A percentile compares a stretch with the other conserved stretches of the same genome.
Conservation (phyloP, 345 rosid species). For the Microcos paniculata region DNA sequence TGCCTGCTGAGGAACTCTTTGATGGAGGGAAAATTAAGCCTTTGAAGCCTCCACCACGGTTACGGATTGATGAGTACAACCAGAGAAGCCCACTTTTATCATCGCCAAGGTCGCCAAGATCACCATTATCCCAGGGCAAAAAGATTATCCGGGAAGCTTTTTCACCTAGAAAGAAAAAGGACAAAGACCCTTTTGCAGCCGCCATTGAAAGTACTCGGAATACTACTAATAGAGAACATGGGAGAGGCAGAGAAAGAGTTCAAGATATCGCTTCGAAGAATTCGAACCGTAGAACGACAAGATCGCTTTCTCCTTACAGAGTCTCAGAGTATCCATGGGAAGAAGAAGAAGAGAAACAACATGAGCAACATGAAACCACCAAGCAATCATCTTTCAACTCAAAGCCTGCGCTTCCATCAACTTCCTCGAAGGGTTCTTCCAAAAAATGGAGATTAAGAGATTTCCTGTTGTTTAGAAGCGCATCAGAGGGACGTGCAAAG, state of each 20-base stretch:
- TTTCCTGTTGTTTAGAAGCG: conserved; percentile 78
- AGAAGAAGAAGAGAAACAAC: conserved; percentile 45
- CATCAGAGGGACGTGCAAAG: conserved; percentile 77
- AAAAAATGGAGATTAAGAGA: conserved; percentile 81
- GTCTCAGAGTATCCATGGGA: conserved; percentile 82
- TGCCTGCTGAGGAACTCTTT: conserved; percentile 71
- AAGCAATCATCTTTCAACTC: conserved; percentile 24
- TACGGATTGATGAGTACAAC: conserved; percentile 28
- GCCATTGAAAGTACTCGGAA: conserved; percentile 37
- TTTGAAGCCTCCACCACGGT: conserved; percentile 63
- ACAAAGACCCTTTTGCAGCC: conserved; percentile 40
- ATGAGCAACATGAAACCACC: conserved; percentile 17
- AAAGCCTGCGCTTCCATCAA: conserved; percentile 13
- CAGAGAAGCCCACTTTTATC: conserved; percentile 31
- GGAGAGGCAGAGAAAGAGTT: conserved; percentile 56
- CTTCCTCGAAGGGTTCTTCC: conserved; percentile 49
- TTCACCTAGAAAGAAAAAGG: conserved; percentile 54
- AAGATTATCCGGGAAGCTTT: conserved; percentile 48
- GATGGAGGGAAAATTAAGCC: conserved; percentile 73
- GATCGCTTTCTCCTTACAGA: conserved; percentile 79
- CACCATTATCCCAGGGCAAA: conserved; percentile 53
- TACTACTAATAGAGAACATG: conserved; percentile 21
- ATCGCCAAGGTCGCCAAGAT: conserved; percentile 53
- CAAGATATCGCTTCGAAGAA: conserved; percentile 22
- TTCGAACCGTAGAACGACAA: conserved; percentile 47